These are phyloP conservation scores for Drosera spatulata DNA, from an alignment of 179 eudicot species.

Conservation along the genomic window DNA sequence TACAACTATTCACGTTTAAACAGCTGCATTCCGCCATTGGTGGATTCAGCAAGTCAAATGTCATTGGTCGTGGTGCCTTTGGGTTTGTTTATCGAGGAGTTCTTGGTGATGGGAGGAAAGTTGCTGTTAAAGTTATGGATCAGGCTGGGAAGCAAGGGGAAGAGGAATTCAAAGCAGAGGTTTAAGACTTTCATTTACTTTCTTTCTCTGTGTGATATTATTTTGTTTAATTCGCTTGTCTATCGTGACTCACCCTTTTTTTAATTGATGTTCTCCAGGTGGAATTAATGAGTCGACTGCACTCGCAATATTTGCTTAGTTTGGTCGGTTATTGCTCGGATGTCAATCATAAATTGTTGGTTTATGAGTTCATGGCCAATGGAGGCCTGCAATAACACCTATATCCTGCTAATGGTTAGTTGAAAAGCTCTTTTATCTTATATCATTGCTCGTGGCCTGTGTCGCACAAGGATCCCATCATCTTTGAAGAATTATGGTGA, in stretches of 20 bases:
- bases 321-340: conserved; percentile 83
- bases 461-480: no score
- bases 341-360: conserved; percentile 59
- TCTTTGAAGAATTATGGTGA: no score
- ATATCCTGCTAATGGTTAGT: conserved; percentile 60
- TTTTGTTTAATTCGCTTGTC: no score
- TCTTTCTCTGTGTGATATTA: neutral
- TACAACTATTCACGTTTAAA: conserved; percentile 70
- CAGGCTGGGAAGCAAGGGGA: conserved; percentile 87
- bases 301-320: conserved; percentile 68
- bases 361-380: conserved; percentile 89
- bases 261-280: conserved; percentile 31
- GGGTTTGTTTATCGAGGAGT: conserved; percentile 81
- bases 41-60: conserved; percentile 77
- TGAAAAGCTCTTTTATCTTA: neutral
- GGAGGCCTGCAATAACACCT: conserved; percentile 91
- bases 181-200: conserved; percentile 8
- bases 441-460: no score
- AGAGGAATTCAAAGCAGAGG: conserved; percentile 91
- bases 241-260: conserved; percentile 4
- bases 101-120: conserved; percentile 73
- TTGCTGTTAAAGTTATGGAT: conserved; percentile 87
- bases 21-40: conserved; percentile 77
- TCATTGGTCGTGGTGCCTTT: conserved; percentile 89
- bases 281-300: conserved; percentile 67